phyloP scores from a whole-genome alignment of 2,329 filamentous ascomycete genomes.

The Xylariales sp. region DNA sequence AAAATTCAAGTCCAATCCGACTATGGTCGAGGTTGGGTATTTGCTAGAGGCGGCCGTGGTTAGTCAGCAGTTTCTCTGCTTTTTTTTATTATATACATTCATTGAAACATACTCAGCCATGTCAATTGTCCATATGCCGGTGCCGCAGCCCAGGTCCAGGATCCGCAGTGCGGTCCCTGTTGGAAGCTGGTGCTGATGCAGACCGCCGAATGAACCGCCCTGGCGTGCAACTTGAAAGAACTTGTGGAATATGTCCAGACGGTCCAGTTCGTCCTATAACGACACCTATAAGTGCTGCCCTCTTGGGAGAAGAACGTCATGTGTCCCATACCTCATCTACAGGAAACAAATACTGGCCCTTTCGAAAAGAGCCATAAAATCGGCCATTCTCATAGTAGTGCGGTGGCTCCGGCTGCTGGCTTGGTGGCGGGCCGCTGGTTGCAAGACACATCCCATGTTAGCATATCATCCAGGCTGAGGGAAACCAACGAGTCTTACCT shows the following conservation, averaged over 20 bases:
- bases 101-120: constrained; percentile 72
- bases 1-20: constrained; percentile 32
- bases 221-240: constrained; percentile 64
- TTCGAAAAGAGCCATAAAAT: constrained; percentile 63
- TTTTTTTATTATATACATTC: too few relatives aligned
- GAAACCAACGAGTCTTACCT: neutral
- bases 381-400: constrained; percentile 62
- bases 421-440: neutral
- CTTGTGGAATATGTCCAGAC: constrained; percentile 79
- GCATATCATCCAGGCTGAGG: neutral
- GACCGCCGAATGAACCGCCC: constrained; percentile 21
- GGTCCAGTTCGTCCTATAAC: constrained; percentile 63
- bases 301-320: too few relatives aligned
- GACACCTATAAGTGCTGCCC: constrained; percentile 16
- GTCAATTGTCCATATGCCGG: constrained; percentile 87
- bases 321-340: constrained; percentile 73
- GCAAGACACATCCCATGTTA: neutral
- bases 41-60: too few relatives aligned
- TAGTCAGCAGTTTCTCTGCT: too few relatives aligned
- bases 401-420: neutral
- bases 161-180: constrained; percentile 32
- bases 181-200: constrained; percentile 30
- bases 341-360: constrained; percentile 70
- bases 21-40: constrained; percentile 17
- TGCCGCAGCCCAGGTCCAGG: constrained; percentile 75